phyloP scores from a whole-genome alignment of 345 rosid species.

The Salix caprea region DNA sequence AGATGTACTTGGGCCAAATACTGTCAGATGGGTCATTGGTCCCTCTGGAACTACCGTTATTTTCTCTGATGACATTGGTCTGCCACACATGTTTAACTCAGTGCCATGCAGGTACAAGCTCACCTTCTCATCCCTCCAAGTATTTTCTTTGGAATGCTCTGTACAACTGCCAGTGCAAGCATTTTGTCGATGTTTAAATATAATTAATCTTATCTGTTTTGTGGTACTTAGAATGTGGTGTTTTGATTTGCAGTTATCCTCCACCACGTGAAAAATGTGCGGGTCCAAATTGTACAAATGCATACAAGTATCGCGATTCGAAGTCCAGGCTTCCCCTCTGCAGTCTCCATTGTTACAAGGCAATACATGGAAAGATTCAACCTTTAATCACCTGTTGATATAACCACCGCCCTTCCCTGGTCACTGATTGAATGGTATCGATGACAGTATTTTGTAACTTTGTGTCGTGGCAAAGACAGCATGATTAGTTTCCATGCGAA shows the following conservation, averaged over 20 bases:
- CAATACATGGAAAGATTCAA: slow-evolving; percentile 20
- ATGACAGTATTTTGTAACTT: background rate
- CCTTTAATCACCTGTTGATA: slow-evolving; percentile 15
- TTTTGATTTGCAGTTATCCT: slow-evolving; percentile 22
- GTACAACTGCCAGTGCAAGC: background rate
- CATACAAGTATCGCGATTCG: slow-evolving; percentile 25
- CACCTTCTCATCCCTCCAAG: background rate
- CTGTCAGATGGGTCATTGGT: slow-evolving; percentile 19
- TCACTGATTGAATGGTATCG: no score
- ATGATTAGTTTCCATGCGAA: background rate
- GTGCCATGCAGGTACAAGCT: slow-evolving; percentile 42
- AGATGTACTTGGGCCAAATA: slow-evolving; percentile 7
- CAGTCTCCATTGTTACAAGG: slow-evolving; percentile 30
- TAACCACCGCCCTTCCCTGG: background rate
- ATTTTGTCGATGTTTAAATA: background rate
- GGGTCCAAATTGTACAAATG: slow-evolving; percentile 26
- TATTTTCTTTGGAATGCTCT: background rate
- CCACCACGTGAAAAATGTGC: slow-evolving; percentile 31
- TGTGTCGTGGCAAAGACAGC: background rate
- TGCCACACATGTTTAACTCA: slow-evolving; percentile 29
- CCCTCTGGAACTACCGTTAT: slow-evolving; percentile 25
- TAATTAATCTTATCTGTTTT: background rate
- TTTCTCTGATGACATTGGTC: slow-evolving; percentile 25
- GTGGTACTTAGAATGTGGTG: background rate
- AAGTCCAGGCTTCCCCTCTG: slow-evolving; percentile 27